Evolutionary conservation across 2,329 filamentous ascomycete genomes (phyloP), one percentile per base, ranked within the genome.

Genomic region (Atkinsonella texensis): DNA sequence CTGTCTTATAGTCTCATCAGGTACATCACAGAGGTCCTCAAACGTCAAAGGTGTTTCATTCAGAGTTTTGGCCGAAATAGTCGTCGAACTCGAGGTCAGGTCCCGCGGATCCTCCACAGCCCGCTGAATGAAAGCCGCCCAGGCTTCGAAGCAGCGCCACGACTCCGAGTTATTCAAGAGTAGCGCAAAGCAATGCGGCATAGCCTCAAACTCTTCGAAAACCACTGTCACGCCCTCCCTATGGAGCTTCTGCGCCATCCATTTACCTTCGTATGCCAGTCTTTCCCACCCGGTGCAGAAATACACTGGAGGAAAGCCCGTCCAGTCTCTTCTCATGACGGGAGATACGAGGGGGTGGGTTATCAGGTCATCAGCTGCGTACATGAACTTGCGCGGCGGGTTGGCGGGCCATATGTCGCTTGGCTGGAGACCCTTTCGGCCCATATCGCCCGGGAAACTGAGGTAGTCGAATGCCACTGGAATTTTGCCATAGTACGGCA

Each of bases 131-230:
- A 88, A 89, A 2, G 63, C 65, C 0, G 76, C 67, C 76, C 81
- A 80, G 3, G 70, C 68, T 13, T 72, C 64, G 52, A 80, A 75
- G 58, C 80, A 85, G 46, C 75, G 71, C 57, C 62, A 67, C 2
- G 75, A 68, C 32, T 67, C 72, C 2, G 74, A 62, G 4, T 67
- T 65, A 1, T 72, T 65, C 51, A 87, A 66, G 1, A 87, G 56
- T 55, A 81, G 59, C 0, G 76, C 79, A 61, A 88, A 91, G 58
- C 79, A 81, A 66, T 90, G 87, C 50, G 87, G 85, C 87, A 91
- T 91, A 3, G 80, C 84, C 63, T 89, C 83, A 62, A 82, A 93
- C 66, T 88, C 79, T 62, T 87, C 80, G 59, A 82, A 85, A 3
- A 79, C 72, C 0, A 90, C 77, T 0, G 60, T 61, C 0, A 84